A percentile compares a stretch with the other conserved stretches of the same genome.
Evolutionary conservation across 345 rosid genomes (phyloP).

Genomic region (Schrenkiella parvula): DNA sequence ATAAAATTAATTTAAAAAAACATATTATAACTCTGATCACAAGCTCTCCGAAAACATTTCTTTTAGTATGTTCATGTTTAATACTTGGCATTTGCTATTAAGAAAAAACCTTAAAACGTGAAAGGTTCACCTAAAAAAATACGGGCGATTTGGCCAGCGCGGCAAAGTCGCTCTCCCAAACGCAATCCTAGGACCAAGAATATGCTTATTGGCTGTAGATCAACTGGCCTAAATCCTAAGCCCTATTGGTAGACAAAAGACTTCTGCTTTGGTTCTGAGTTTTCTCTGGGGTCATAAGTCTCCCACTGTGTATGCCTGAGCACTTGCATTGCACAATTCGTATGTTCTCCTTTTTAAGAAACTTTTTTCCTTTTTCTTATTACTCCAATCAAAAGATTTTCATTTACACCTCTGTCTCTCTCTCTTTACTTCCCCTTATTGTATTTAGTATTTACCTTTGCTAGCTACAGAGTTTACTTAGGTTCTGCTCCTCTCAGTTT

Average conservation of each 20-base stretch:
- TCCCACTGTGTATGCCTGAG: constrained; percentile 11
- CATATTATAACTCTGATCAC: background rate
- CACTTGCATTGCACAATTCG: constrained; percentile 12
- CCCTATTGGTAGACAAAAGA: background rate
- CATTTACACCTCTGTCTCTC: background rate
- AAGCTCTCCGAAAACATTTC: background rate
- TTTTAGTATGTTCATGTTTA: constrained; percentile 1
- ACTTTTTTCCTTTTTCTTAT: background rate
- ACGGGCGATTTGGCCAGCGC: no score
- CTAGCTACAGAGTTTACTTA: background rate
- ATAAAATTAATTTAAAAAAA: background rate
- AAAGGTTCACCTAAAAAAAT: background rate
- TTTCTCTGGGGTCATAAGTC: constrained; percentile 11
- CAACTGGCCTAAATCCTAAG: background rate
- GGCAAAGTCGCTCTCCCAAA: no score
- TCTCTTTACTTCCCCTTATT: background rate
- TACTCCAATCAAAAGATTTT: background rate
- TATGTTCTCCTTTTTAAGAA: background rate
- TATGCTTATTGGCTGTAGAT: background rate
- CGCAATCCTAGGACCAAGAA: background rate
- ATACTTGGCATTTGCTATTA: constrained; percentile 7
- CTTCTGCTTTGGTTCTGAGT: constrained; percentile 7
- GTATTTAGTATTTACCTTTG: background rate
- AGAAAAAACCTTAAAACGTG: background rate
- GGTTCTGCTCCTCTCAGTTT: constrained; percentile 15